Percentiles rank a stretch among this genome's conserved stretches.
phyloP scores from a whole-genome alignment of 2,329 filamentous ascomycete species.

The Amesomyces nigricolor region DNA sequence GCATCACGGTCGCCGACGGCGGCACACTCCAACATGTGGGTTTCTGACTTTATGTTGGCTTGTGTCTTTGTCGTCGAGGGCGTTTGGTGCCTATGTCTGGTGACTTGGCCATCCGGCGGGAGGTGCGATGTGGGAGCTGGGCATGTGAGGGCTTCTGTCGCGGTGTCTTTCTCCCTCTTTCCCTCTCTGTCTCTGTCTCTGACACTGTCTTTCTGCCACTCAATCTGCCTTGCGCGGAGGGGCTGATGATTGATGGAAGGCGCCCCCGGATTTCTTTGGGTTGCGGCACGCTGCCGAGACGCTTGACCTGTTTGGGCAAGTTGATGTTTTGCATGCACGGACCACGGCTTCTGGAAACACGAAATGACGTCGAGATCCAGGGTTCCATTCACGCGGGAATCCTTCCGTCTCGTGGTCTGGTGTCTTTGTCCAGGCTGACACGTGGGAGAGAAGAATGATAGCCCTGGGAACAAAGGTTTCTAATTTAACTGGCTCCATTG shows the following conservation, averaged over 20 bases:
- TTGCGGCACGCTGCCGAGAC: constrained; percentile 12
- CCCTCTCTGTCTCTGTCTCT: not conserved
- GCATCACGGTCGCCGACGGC: constrained; percentile 22
- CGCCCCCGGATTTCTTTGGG: not conserved
- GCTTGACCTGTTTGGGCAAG: constrained; percentile 10
- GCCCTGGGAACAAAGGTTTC: too few relatives aligned
- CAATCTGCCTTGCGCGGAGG: constrained; percentile 14
- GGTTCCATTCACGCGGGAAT: not conserved
- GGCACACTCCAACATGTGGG: constrained; percentile 7
- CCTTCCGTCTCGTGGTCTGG: not conserved
- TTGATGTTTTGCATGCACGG: constrained; percentile 20
- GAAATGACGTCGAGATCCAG: constrained; percentile 13
- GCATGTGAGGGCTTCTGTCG: not conserved
- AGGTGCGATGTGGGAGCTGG: not conserved
- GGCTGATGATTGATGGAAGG: not conserved
- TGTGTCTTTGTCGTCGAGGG: not conserved
- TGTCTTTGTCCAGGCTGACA: too few relatives aligned
- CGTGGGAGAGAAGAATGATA: too few relatives aligned
- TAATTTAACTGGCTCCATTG: too few relatives aligned
- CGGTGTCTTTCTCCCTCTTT: too few relatives aligned
- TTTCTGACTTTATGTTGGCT: not conserved
- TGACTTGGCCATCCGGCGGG: constrained; percentile 10
- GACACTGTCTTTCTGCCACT: not conserved
- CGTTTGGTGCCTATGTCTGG: not conserved
- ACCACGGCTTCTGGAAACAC: constrained; percentile 8